Base-by-base conservation (phyloP, 2,329 filamentous ascomycete species). In the Fragosphaeria purpurea region DNA sequence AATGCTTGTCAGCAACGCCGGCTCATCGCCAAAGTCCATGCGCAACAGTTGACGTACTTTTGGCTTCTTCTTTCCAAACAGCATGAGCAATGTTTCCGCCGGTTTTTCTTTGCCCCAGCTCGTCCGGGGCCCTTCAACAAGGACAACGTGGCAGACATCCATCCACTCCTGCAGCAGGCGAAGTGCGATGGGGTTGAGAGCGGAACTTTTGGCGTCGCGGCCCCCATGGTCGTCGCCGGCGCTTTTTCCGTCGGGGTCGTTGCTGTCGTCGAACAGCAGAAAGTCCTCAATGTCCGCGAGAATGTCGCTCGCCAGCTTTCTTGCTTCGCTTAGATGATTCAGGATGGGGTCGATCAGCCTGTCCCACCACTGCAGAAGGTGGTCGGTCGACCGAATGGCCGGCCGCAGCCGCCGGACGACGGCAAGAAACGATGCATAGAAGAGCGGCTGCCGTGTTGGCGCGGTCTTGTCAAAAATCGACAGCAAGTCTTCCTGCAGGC, bases 351-450 rank as follows among this genome's bases (percentile, higher is more conserved):
- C 71, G 22, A 82, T 65, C 11, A 83, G 70, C 55, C 76, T 68
- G 44, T 85, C 78, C 76, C 86, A 88, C 87, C 87, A 93, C 53
- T 82, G 75, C 50, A 82, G 67, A 50, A 87, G 65, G 50, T 82
- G 77, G 37, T 77, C 72, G 2, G 82, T 75, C 9, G 79, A 79
- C 50, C 74, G 75, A 49, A 93, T 73, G 9, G 76, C 75, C 3
- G 83, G 79, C 31, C 81, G 74, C 38, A 91, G 69, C 41, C 74
- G 75, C 44, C 79, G 76, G 50, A 91, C 67, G 44, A 86, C 74
- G 46, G 76, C 75, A 13, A 90, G 72, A 65, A 90, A 93, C n/a
- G 80, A 68, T 7, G 77, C 79, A 61, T 79, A 76, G 57, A 79
- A 77, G 5, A 47, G 4, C 47, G 74, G 64, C 3, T 77, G 69